Evolutionary conservation across 2,329 filamentous ascomycete genomes (phyloP).

Genomic region (Calonectria pauciramosa): DNA sequence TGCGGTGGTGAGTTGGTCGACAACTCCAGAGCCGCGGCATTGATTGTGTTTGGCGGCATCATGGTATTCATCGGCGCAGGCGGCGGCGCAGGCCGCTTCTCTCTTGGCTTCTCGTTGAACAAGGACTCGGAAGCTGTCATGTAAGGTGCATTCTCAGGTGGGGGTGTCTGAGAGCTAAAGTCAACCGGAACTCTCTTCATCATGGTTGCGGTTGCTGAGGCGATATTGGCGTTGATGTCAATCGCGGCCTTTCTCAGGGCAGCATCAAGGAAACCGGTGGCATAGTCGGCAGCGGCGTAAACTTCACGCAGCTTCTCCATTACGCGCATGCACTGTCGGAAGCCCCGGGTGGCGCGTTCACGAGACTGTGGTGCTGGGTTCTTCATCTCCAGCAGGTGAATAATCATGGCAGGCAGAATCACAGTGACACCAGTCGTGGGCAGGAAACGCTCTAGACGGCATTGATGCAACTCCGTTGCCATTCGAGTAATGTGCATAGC

Average conservation of each 20-base stretch:
- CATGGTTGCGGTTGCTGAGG: constrained; percentile 51
- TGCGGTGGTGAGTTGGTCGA: constrained; percentile 59
- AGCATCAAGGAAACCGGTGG: constrained; percentile 94
- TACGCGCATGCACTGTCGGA: constrained; percentile 93
- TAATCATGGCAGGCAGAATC: constrained; percentile 92
- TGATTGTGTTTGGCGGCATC: constrained; percentile 56
- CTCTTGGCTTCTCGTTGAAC: constrained; percentile 51
- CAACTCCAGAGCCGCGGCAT: constrained; percentile 52
- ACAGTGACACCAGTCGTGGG: constrained; percentile 94
- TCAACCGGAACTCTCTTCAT: constrained; percentile 54
- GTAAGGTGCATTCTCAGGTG: constrained; percentile 63
- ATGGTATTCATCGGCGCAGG: constrained; percentile 39
- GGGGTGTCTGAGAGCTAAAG: constrained; percentile 63
- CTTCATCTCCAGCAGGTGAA: constrained; percentile 93
- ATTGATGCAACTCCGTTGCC: constrained; percentile 79
- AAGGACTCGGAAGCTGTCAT: constrained; percentile 58
- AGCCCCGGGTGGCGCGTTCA: constrained; percentile 81
- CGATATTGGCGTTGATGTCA: constrained; percentile 66
- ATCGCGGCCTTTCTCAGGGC: constrained; percentile 90
- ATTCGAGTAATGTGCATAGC: constrained; percentile 89
- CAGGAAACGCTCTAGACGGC: constrained; percentile 82
- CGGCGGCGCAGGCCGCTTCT: constrained; percentile 28
- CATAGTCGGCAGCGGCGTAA: constrained; percentile 95
- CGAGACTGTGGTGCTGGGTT: constrained; percentile 80
- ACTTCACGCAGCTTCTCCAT: constrained; percentile 89